Percentiles rank a stretch among this genome's conserved stretches.
phyloP scores from a whole-genome alignment of 768 basidiomycete species.

The Leucosporidium yakuticum region DNA sequence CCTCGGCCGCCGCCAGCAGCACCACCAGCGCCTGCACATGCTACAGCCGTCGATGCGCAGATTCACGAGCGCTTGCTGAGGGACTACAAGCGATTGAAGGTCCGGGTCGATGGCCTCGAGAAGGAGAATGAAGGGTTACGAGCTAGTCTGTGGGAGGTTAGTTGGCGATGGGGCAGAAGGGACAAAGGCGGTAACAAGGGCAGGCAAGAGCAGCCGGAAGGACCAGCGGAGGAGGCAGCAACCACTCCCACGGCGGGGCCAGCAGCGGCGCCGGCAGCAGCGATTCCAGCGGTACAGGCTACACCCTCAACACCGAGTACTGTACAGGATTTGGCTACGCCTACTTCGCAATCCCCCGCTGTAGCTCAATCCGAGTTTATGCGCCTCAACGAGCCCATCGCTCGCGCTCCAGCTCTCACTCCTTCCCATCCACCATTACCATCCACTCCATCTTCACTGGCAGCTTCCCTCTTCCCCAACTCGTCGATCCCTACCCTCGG shows the following conservation, averaged over 20 bases:
- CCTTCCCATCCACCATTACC: neutral
- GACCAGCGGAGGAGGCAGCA: neutral
- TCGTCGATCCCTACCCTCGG: too few relatives aligned
- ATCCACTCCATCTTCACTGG: constrained; percentile 1
- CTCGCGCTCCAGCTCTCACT: neutral
- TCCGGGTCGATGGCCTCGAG: constrained; percentile 4
- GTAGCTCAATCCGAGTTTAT: neutral
- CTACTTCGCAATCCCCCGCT: neutral
- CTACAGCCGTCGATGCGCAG: constrained; percentile 1
- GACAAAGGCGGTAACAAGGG: neutral
- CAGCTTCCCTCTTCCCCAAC: constrained; percentile 1
- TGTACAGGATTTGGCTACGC: neutral
- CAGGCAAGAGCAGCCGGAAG: neutral
- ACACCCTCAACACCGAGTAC: neutral
- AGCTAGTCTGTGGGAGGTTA: constrained; percentile 9
- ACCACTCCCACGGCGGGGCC: neutral
- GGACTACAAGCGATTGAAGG: constrained; percentile 10
- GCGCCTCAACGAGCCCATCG: constrained; percentile 2
- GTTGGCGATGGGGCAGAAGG: constrained; percentile 3
- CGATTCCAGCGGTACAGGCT: neutral
- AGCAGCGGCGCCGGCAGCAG: neutral
- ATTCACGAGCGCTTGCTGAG: constrained; percentile 1
- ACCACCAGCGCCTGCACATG: neutral
- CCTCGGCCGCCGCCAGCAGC: neutral
- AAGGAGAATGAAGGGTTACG: constrained; percentile 11